Evolutionary conservation across 768 basidiomycete species (phyloP), one percentile per base, ranked within the genome.

Genomic region (Rossbeevera mucosa): DNA sequence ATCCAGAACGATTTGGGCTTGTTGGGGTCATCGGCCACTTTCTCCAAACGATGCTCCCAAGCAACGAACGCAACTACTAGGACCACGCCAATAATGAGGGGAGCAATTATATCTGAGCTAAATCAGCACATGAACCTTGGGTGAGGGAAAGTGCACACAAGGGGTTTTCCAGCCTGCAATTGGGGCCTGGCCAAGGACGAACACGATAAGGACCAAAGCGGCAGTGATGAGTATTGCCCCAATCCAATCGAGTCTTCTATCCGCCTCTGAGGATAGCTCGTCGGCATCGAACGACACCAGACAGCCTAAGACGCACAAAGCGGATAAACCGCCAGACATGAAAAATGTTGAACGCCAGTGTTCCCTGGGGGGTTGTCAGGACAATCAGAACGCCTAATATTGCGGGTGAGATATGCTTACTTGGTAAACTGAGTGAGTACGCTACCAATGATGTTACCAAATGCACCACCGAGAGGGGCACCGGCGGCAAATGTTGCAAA

Each of bases 381-480:
- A 1, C 29, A 53, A 3, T 36, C 4, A 7, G 31, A 1, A 25
- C 7, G n/a, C n/a, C n/a, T n/a, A n/a, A n/a, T n/a, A n/a, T 25
- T 25, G 28, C 11, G 18, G 14, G 46, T 18, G 24, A 7, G 28
- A 8, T 1, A 16, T 4, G 65, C 71, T 50, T 51, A 77, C 74
- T 45, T 24, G 44, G 70, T 69, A 7, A 75, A 70, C 60, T 90
- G 78, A 0, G 83, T 86, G 18, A 91, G 67, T 2, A 85, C 71
- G 16, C 88, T 90, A n/a, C 91, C 91, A 0, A 91, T 53, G 0
- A 82, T 70, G 25, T 75, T 75, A 1, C 92, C 91, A 14, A 92
- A 69, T 0, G 81, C 86, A 0, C 77, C 86, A 0, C 93, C 93
- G 5, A 94, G 62, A 0, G 93, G 91, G 0, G 87, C 89, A 25